A percentile compares a stretch with the other conserved stretches of the same genome.
These are phyloP conservation scores for Chlamydomonas schloesseri DNA, from an alignment of 139 green algal genomes.

Conservation along the genomic window DNA sequence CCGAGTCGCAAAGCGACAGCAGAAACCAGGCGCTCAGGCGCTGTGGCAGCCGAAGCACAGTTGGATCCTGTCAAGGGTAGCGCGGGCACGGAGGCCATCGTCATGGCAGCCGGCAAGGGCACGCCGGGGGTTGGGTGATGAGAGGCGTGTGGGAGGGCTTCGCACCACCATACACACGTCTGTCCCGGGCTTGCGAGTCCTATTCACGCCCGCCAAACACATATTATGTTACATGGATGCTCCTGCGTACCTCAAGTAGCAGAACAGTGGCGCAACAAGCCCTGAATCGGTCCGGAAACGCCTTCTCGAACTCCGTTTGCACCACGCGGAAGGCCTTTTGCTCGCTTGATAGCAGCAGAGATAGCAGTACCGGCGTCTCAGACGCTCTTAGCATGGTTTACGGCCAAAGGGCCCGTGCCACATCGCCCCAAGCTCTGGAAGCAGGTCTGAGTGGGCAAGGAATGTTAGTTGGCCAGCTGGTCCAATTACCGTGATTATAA, in stretches of 20 bases:
- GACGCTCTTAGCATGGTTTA: conserved; percentile 1
- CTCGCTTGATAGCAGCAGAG: conserved; percentile 19
- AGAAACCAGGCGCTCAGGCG: conserved; percentile 50
- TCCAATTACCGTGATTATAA: too few species aligned
- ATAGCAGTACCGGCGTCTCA: conserved; percentile 4
- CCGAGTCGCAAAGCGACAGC: conserved; percentile 14
- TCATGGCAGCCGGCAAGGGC: too few species aligned
- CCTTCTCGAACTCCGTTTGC: conserved; percentile 21
- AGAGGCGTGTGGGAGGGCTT: too few species aligned
- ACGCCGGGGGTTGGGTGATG: too few species aligned
- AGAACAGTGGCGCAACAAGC: conserved; percentile 43
- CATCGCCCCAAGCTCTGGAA: too few species aligned
- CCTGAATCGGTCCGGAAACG: conserved; percentile 43
- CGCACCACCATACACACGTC: too few species aligned
- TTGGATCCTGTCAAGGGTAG: conserved; percentile 24
- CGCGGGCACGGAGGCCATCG: not conserved
- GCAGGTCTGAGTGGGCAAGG: too few species aligned
- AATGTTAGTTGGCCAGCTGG: too few species aligned
- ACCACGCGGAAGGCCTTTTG: not conserved
- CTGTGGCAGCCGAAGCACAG: conserved; percentile 28
- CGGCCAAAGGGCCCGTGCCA: too few species aligned
- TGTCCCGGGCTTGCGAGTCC: too few species aligned
- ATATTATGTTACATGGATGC: not conserved
- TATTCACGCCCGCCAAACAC: not conserved
- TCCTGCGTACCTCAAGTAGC: conserved; percentile 38